Evolutionary conservation across 768 basidiomycete genomes (phyloP).

Genomic region (Tylopilus felleus): DNA sequence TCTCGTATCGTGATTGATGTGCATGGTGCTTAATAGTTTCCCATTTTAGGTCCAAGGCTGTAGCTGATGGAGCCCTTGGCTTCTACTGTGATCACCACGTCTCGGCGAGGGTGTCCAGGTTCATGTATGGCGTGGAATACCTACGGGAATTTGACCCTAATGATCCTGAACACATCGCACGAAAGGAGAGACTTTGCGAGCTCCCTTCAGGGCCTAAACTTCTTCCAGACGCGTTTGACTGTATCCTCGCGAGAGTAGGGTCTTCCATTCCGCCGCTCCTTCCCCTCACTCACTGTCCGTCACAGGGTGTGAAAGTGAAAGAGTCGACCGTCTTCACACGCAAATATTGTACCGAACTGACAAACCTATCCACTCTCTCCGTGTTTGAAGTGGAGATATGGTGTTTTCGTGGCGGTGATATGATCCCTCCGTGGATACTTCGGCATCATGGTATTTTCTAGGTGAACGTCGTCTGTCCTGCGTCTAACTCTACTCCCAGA

Average conservation of each 20-base stretch:
- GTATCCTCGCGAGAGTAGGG: conserved; percentile 66
- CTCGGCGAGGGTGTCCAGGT: conserved; percentile 74
- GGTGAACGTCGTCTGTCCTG: not conserved
- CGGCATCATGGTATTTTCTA: conserved; percentile 40
- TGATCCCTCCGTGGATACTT: conserved; percentile 71
- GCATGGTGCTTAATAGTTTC: conserved; percentile 3
- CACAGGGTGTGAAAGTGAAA: conserved; percentile 68
- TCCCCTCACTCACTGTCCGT: conserved; percentile 8
- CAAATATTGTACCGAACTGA: conserved; percentile 81
- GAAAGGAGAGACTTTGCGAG: conserved; percentile 66
- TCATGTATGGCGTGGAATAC: conserved; percentile 81
- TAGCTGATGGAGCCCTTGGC: conserved; percentile 79
- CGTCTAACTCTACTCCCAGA: conserved; percentile 37
- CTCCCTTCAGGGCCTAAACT: conserved; percentile 74
- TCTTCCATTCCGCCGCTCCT: conserved; percentile 1
- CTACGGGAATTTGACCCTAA: conserved; percentile 61
- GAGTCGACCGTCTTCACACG: conserved; percentile 78
- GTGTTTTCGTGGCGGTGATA: conserved; percentile 77
- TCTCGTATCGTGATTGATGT: not conserved
- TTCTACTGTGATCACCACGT: conserved; percentile 86
- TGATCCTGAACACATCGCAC: conserved; percentile 62
- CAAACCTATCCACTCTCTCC: conserved; percentile 68
- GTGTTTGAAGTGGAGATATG: conserved; percentile 84
- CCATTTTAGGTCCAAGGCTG: conserved; percentile 69
- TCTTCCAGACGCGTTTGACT: conserved; percentile 81